phyloP scores from a whole-genome alignment of 345 rosid species.

The Odontarrhena argentea region DNA sequence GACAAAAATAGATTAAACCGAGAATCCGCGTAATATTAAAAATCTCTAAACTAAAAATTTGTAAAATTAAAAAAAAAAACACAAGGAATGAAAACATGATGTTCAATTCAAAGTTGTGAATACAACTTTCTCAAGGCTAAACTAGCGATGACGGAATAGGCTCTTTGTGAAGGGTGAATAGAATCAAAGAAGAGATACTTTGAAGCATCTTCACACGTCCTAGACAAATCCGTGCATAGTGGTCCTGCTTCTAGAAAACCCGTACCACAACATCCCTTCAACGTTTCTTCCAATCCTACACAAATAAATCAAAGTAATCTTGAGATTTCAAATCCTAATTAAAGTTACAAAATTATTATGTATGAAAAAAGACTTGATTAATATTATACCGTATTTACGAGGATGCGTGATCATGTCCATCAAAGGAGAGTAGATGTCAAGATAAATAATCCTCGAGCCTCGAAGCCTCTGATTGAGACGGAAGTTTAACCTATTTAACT shows the following conservation, averaged over 20 bases:
- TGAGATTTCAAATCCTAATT: neutral
- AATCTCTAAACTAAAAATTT: no score
- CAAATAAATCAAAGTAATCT: neutral
- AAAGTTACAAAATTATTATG: neutral
- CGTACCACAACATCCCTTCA: conserved; percentile 45
- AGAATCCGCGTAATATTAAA: no score
- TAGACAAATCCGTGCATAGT: conserved; percentile 27
- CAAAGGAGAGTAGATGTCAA: conserved; percentile 24
- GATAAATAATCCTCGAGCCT: conserved; percentile 32
- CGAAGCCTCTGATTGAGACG: conserved; percentile 27
- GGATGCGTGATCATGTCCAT: conserved; percentile 33
- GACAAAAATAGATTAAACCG: no score
- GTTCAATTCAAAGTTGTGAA: conserved; percentile 14
- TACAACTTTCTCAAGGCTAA: conserved; percentile 14
- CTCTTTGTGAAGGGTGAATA: conserved; percentile 39
- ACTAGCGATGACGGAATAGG: conserved; percentile 40
- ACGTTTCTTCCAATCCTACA: conserved; percentile 39
- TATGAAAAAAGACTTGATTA: neutral
- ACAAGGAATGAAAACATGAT: no score
- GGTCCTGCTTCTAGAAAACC: conserved; percentile 44
- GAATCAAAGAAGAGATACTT: conserved; percentile 43
- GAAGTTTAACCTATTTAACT: conserved; percentile 25
- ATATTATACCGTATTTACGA: conserved; percentile 28
- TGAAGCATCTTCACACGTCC: conserved; percentile 31
- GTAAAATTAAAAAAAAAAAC: no score